Conservation (phyloP, 225 moss, liverwort and hornwort genomes). For the Anthoceros angustus region DNA sequence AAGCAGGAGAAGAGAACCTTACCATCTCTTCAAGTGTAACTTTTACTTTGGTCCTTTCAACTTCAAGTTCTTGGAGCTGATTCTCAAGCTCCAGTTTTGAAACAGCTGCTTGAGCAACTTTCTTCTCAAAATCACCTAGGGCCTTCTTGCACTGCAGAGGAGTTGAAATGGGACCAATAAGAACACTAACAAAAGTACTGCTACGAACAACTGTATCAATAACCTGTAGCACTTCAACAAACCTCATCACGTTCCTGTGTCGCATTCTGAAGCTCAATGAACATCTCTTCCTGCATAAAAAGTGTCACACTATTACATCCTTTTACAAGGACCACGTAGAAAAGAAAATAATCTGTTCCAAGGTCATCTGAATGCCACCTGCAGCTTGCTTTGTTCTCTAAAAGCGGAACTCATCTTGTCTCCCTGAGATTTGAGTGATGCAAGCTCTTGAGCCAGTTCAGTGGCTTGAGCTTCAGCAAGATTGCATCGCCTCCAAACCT, state of each 20-base stretch:
- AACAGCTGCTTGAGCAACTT: conserved; percentile 16
- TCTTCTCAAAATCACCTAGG: conserved; percentile 7
- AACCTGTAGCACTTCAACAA: background rate
- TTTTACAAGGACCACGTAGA: background rate
- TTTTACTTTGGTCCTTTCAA: conserved; percentile 14
- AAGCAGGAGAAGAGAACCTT: background rate
- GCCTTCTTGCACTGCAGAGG: conserved; percentile 6
- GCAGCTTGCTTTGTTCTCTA: conserved; percentile 23
- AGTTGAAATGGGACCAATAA: background rate
- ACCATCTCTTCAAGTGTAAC: conserved; percentile 25
- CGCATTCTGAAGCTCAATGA: conserved; percentile 21
- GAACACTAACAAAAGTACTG: background rate
- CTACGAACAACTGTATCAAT: background rate
- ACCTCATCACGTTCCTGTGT: conserved; percentile 28
- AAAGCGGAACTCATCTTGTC: conserved; percentile 31
- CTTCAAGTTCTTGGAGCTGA: conserved; percentile 16
- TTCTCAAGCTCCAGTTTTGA: conserved; percentile 9
- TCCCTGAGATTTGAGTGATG: conserved; percentile 18
- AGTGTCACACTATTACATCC: background rate
- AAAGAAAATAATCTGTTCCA: background rate
- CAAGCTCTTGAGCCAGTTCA: conserved; percentile 33
- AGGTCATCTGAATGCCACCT: conserved; percentile 8
- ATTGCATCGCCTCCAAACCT: conserved; percentile 35
- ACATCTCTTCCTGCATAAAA: conserved; percentile 26
- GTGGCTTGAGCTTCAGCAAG: conserved; percentile 39